These are phyloP conservation scores for Sparassis latifolia DNA, from an alignment of 1,284 basidiomycete species.

Conservation along the genomic window DNA sequence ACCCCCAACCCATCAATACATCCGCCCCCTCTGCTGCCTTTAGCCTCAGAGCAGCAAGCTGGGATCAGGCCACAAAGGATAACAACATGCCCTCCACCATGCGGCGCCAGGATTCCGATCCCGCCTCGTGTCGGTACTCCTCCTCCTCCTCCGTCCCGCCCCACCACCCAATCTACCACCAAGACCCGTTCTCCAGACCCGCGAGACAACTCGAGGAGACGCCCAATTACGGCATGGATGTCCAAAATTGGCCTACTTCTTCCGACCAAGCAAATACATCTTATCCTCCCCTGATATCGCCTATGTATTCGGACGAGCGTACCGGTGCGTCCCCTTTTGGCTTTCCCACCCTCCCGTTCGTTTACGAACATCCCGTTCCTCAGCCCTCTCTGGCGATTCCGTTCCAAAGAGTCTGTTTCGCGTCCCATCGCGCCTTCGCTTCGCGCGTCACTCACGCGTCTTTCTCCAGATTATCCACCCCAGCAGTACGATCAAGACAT, in stretches of 20 bases:
- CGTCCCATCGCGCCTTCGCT: slow-evolving; percentile 3
- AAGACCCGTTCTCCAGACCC: slow-evolving; percentile 18
- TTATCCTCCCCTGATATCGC: slow-evolving; percentile 32
- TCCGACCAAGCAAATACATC: slow-evolving; percentile 21
- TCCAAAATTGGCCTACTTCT: slow-evolving; percentile 19
- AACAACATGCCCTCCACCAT: slow-evolving; percentile 8
- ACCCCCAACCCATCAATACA: neutral
- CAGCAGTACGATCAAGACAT: slow-evolving; percentile 13
- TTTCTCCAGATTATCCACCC: slow-evolving; percentile 9
- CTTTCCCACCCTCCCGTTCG: neutral
- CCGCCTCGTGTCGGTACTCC: slow-evolving; percentile 18
- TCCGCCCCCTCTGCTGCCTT: slow-evolving; percentile 26
- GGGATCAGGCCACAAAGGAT: slow-evolving; percentile 28
- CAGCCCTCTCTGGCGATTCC: slow-evolving; percentile 16
- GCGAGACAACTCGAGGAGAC: slow-evolving; percentile 16
- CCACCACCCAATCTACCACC: slow-evolving; percentile 15
- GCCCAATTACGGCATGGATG: slow-evolving; percentile 23
- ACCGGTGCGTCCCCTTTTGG: slow-evolving; percentile 26
- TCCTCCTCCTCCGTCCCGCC: slow-evolving; percentile 8
- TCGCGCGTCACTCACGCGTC: slow-evolving; percentile 6
- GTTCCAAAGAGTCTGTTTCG: slow-evolving; percentile 18
- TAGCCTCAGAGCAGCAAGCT: slow-evolving; percentile 37
- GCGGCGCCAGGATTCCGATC: slow-evolving; percentile 12
- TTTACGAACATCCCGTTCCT: slow-evolving; percentile 5
- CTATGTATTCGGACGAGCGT: slow-evolving; percentile 41